A percentile compares a stretch with the other conserved stretches of the same genome.
phyloP scores from a whole-genome alignment of 176 grass and related monocot genomes.

The Guadua angustifolia region DNA sequence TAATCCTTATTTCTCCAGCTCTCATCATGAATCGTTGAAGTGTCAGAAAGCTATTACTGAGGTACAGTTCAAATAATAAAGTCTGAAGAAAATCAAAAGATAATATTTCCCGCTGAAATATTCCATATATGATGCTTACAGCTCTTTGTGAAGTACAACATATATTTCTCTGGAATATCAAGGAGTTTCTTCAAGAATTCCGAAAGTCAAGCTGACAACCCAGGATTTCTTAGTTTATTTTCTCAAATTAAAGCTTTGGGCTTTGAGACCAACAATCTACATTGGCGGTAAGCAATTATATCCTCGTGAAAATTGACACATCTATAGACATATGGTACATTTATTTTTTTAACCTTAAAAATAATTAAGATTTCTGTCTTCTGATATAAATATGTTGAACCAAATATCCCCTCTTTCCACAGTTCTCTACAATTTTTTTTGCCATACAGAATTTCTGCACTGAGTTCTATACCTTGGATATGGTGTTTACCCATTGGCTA shows the following conservation, averaged over 20 bases:
- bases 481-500: slow-evolving; percentile 4
- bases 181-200: slow-evolving; percentile 81
- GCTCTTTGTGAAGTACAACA: slow-evolving; percentile 97
- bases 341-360: slow-evolving; percentile 20
- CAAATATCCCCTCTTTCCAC: neutral
- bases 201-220: slow-evolving; percentile 49
- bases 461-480: slow-evolving; percentile 2
- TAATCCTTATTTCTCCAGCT: slow-evolving; percentile 59
- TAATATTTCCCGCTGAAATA: slow-evolving; percentile 32
- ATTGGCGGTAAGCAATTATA: slow-evolving; percentile 80
- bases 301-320: slow-evolving; percentile 24
- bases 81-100: slow-evolving; percentile 25
- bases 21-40: slow-evolving; percentile 91
- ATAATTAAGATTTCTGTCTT: neutral
- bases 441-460: neutral
- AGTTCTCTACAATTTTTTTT: neutral
- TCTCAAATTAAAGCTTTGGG: slow-evolving; percentile 86
- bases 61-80: slow-evolving; percentile 54
- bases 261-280: slow-evolving; percentile 75
- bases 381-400: slow-evolving; percentile 17
- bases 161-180: slow-evolving; percentile 91
- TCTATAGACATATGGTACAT: slow-evolving; percentile 14
- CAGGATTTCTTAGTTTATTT: slow-evolving; percentile 69
- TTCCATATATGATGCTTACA: slow-evolving; percentile 52
- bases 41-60: slow-evolving; percentile 92